Base-by-base conservation (phyloP, 2,329 filamentous ascomycete species). In the Aspergillus quadrilineatus region DNA sequence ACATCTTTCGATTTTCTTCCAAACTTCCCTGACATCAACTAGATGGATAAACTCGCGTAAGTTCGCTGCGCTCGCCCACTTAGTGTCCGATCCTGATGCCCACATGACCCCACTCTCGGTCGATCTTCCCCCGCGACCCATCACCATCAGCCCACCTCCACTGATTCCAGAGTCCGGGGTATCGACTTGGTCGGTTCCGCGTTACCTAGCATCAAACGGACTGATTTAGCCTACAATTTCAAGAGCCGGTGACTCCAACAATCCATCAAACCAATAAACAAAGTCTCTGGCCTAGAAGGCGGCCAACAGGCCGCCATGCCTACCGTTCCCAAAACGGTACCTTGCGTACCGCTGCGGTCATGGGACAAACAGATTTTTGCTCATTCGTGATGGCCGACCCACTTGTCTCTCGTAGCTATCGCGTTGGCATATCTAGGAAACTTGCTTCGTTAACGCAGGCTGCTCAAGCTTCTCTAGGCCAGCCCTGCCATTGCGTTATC, bases 91-190 rank as follows among this genome's bases (percentile, higher is more conserved):
- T 57, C 56, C 12, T n/a, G 37, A 29, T 9, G 45, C 47, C 48
- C 58, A 58, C 59, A 39, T 60, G 56, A 59, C 58, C 58, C 57
- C 57, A 46, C 42, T 44, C 50, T 42, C 30, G 15, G 12, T 49
- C 32, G 14, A 42, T 12, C 22, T 17, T 36, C 26, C 30, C 45
- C 29, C 34, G 34, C 34, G 34, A 10, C n/a, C 34, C 34, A 37
- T 37, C 32, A 12, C 32, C 34, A 37, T 37, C 28, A 15, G 17
- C 45, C 26, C 22, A 28, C 28, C 22, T 29, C 22, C 22, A 22
- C 22, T 22, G 22, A 22, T 22, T 4, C 22, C 22, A 22, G 22
- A 28, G 12, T 29, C 43, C 29, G 22, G 22, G 39, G 39, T 43
- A 43, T 43, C 22, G 15, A 15, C 41, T 28, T 26, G 36, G 26